These are phyloP conservation scores for Aspergillus chevalieri DNA, from an alignment of 2,329 filamentous ascomycete species.

Conservation along the genomic window DNA sequence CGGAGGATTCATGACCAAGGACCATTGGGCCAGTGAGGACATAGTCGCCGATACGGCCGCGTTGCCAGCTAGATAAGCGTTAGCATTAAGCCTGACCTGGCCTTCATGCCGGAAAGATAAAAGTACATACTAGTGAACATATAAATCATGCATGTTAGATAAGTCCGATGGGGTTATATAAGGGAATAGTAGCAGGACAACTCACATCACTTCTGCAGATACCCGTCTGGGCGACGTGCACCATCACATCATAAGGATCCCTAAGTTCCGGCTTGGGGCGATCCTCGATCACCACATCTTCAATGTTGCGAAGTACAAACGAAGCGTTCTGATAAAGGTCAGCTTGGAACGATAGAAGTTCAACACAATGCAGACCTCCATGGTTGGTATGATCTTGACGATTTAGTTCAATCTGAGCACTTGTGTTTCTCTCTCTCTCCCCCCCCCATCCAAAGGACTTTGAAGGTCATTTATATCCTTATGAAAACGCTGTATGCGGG, in stretches of 20 bases:
- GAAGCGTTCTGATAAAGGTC: slow-evolving; percentile 17
- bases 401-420: too few species aligned
- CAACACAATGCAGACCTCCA: too few species aligned
- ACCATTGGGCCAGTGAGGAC: slow-evolving; percentile 23
- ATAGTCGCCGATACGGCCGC: slow-evolving; percentile 42
- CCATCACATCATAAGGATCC: slow-evolving; percentile 33
- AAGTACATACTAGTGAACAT: neutral
- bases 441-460: too few species aligned
- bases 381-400: too few species aligned
- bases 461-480: too few species aligned
- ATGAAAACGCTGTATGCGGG: too few species aligned
- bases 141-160: neutral
- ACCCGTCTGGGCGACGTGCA: slow-evolving; percentile 41
- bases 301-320: slow-evolving; percentile 43
- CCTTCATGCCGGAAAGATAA: slow-evolving; percentile 25
- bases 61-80: slow-evolving; percentile 12
- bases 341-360: too few species aligned
- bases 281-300: slow-evolving; percentile 43
- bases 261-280: slow-evolving; percentile 35
- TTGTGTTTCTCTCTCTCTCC: too few species aligned
- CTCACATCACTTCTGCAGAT: slow-evolving; percentile 42
- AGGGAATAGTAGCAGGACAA: neutral
- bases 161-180: too few species aligned
- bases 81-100: too few species aligned
- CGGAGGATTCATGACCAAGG: neutral